Base-by-base conservation (phyloP, 495 filamentous ascomycete genomes). In the Barbatosphaeria neglecta region DNA sequence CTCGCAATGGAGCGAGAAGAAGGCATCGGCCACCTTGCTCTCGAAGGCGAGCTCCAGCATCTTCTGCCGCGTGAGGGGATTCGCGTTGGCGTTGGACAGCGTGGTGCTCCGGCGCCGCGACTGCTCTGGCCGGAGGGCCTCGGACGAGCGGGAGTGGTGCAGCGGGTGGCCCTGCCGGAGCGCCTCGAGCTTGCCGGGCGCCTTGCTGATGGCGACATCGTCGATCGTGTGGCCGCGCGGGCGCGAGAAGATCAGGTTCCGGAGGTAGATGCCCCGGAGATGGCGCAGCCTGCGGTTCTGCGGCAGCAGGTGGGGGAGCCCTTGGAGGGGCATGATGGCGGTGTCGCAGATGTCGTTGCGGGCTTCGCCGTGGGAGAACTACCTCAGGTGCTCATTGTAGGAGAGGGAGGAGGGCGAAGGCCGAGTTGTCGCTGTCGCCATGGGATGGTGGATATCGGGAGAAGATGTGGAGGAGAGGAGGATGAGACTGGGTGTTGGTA, bases 221-320 rank as follows among this genome's bases (percentile, higher is more conserved):
- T 95, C 89, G 60, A 84, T 81, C 19, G 90, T 89, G 54, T 78
- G 83, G 37, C 83, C 77, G 41, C 78, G 77, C 44, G 76, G 64
- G 37, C 78, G 70, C 13, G 59, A 66, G 41, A 90, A 78, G 45
- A 79, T 76, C 28, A 96, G 69, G 60, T 96, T 98, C 41, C 92
- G 86, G 19, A 96, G 65, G 40, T 84, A 89, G 41, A 98, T 80
- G 43, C 86, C 87, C 51, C 85, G 80, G 15, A 98, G 72, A 68
- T 96, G 89, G 43, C 92, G 81, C 22, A 98, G 73, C 61, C 83
- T 90, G 53, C 89, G 81, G 59, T 93, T 95, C 80, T 93, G 69
- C 48, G 74, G 65, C 43, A 78, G 61, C 50, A 78, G 60, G 17
- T 66, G 55, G 39, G 64, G 64, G 46, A 68, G 60, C 4, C 60